Evolutionary conservation across 352 stramenopile species (phyloP).

Genomic region (Phytophthora pini): DNA sequence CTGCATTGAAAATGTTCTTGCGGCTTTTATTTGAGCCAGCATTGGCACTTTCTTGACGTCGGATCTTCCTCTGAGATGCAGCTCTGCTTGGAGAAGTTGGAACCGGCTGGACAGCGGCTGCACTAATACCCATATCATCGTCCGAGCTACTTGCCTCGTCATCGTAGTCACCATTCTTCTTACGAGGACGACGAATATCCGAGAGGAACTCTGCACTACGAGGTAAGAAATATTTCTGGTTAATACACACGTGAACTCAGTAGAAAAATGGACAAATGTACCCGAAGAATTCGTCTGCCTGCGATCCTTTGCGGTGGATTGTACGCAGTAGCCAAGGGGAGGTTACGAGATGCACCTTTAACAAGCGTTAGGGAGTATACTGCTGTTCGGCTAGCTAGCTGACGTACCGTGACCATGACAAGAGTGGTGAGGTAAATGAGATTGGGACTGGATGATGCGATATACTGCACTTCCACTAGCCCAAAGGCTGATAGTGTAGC

Average conservation of each 20-base stretch:
- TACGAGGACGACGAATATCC: conserved; percentile 32
- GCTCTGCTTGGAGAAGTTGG: conserved; percentile 12
- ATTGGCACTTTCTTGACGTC: conserved; percentile 11
- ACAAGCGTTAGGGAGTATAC: background rate
- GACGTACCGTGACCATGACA: conserved; percentile 58
- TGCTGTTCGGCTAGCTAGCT: background rate
- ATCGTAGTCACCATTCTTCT: conserved; percentile 23
- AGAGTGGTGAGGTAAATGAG: conserved; percentile 74
- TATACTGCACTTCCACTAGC: conserved; percentile 64
- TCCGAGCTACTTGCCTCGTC: conserved; percentile 23
- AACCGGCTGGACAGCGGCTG: conserved; percentile 18
- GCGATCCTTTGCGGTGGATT: conserved; percentile 69
- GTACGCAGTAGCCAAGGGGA: conserved; percentile 70
- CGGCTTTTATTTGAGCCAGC: conserved; percentile 27
- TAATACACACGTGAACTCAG: background rate
- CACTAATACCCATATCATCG: conserved; percentile 7
- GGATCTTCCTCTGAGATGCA: conserved; percentile 13
- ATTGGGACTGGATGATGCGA: conserved; percentile 56
- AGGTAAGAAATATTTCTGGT: background rate
- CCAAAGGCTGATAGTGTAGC: conserved; percentile 66
- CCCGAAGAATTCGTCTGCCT: conserved; percentile 76
- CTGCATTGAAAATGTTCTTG: conserved; percentile 50
- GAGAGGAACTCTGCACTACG: conserved; percentile 66
- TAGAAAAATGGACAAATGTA: conserved; percentile 11
- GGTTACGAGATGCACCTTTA: conserved; percentile 67